Evolutionary conservation across 768 basidiomycete species (phyloP), one percentile per base, ranked within the genome.

Genomic region (Termitomyces sp.): DNA sequence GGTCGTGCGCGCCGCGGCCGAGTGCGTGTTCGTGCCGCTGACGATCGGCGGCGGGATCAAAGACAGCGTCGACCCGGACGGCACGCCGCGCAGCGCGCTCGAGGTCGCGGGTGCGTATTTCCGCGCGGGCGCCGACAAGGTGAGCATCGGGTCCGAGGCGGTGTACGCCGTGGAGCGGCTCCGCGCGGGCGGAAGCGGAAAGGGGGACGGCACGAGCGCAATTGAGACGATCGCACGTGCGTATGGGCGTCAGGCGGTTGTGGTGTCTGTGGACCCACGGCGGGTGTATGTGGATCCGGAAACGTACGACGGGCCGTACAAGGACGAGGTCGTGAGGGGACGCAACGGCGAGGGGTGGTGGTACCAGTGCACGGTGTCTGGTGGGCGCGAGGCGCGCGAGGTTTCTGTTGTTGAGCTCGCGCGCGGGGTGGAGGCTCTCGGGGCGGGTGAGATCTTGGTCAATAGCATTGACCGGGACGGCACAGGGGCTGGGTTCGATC

Each of bases 11-110:
- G 86, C 87, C 0, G 90, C 95, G 0, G 95, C 97, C 1, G 85
- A 93, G 71, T 83, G 85, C 55, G 84, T 98, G 48, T 98, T 95
- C 67, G 94, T 99, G 1, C 97, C 97, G n/a, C 82, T 99, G 40
- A 98, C 97, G 16, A 95, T 99, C 64, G 97, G 97, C 28, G 97
- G 97, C 23, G 97, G 97, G 2, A 98, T 99, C 78, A 95, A 95
- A 72, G 95, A 97, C 72, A 88, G 88, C 20, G 77, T 91, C 67
- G 97, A 99, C 69, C 97, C 97, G 0, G 97, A 99, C 71, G 95
- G 95, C 38, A 96, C 95, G 5, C 77, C 76, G 60, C 89, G 85
- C 61, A 79, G 84, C 32, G 97, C 97, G 14, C 80, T 97, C 58
- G 95, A 98, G 71, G 97, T 98, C 50, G 97, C 97, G 4, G 89